Evolutionary conservation across 805 yeast genomes (phyloP), one percentile per base, ranked within the genome.

Genomic region (Brettanomyces anomalus): DNA sequence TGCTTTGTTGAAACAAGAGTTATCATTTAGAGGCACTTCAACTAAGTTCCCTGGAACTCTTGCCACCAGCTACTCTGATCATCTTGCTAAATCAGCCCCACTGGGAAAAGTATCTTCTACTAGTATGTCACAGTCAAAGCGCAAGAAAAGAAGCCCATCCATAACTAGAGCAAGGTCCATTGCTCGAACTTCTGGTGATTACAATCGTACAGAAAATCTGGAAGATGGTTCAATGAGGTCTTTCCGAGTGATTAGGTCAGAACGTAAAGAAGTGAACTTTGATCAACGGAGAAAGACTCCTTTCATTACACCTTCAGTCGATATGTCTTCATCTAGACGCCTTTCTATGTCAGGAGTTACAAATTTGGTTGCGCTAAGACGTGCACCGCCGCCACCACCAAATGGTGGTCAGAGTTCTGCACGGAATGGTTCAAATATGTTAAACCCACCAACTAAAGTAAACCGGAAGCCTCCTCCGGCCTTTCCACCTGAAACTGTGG

Each of bases 251-350:
- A 71, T 86, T 7, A 64, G 89, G 28, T 74, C 76, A 19, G 77
- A 74, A n/a, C 76, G 73, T 13, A 67, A 73, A 30, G 95, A 84
- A 53, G 85, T 85, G 46, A 88, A 88, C 58, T 86, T 86, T 55
- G 93, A 86, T 52, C 77, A 82, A 51, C 69, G 87, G 41, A 64
- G 95, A 36, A 77, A 76, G 37, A 81, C 95, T 0, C 94, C 95
- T 1, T 84, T 74, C 53, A 52, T 26, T 13, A 39, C 35, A 19
- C 77, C 71, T 11, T 83, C 87, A 0, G 88, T 87, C 0, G 83
- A 81, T 5, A 85, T 24, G 28, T 24, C 28, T 24, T 24, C 28
- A 7, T 24, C 28, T 11, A 24, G 28, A 24, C 6, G 28, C 10
- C 28, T 24, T 24, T 24, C 34, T 6, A 16, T 32, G 18, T 32